These are phyloP conservation scores for Stephanodiscus triporus DNA, from an alignment of 108 stramenopile genomes.

Conservation along the genomic window DNA sequence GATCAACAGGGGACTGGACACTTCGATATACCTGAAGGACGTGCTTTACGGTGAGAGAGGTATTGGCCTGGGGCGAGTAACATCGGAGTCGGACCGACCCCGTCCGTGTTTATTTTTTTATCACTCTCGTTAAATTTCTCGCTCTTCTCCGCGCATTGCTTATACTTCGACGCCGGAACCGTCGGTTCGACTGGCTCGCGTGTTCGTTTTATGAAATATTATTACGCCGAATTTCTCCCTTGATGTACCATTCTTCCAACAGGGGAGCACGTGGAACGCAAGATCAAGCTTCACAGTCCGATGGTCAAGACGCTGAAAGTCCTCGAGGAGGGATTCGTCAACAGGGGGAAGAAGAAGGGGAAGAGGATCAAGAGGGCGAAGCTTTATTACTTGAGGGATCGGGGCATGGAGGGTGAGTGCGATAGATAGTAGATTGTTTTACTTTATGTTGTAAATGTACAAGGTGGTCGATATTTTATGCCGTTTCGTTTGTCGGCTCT, in stretches of 20 bases:
- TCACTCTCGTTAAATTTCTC: too few relatives aligned
- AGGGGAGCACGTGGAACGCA: slow-evolving; percentile 67
- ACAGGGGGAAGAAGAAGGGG: slow-evolving; percentile 89
- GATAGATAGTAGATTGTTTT: too few relatives aligned
- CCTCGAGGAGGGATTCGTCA: slow-evolving; percentile 85
- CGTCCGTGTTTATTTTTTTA: too few relatives aligned
- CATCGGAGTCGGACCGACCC: too few relatives aligned
- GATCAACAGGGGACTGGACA: slow-evolving; percentile 66
- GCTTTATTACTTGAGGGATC: slow-evolving; percentile 70
- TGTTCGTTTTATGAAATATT: too few relatives aligned
- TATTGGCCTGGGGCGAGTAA: too few relatives aligned
- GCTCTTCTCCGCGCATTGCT: too few relatives aligned
- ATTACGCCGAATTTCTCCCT: too few relatives aligned
- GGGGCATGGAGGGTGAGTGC: slow-evolving; percentile 13
- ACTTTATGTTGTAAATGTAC: too few relatives aligned
- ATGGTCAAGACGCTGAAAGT: slow-evolving; percentile 76
- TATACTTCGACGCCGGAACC: too few relatives aligned
- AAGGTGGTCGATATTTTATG: not conserved
- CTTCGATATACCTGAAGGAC: slow-evolving; percentile 71
- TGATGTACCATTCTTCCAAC: too few relatives aligned
- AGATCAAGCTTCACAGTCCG: slow-evolving; percentile 78
- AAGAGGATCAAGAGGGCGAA: slow-evolving; percentile 85
- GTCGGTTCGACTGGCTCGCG: too few relatives aligned
- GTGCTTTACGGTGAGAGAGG: slow-evolving; percentile 74
- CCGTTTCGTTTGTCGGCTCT: not conserved